Evolutionary conservation across 345 rosid genomes (phyloP), one percentile per base, ranked within the genome.

Genomic region (Citrus trifoliata): DNA sequence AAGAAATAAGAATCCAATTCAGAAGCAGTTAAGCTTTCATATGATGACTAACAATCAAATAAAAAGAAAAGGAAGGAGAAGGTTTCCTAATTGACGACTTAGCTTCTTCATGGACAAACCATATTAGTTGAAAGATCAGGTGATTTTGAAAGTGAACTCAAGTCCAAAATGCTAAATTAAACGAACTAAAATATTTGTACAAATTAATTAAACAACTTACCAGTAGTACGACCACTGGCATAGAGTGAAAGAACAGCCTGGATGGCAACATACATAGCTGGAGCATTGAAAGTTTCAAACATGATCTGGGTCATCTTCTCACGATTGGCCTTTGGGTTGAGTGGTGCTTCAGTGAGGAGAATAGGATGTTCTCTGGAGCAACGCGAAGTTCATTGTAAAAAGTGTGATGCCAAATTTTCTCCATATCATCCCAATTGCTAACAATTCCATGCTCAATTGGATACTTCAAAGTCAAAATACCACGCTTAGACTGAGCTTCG

Each of bases 371-470:
- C 95, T 91, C 95, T 12, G 93, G 93, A 14, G 95, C 95, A 7
- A 91, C 93, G 79, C 95, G 95, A 55, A 91, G 95, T 83, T 91
- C 95, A 70, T 91, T 89, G 83, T 90, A 90, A 82, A 90, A 90
- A 79, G 94, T 90, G 79, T 91, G 89, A 79, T 87, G 90, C 90
- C 90, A 87, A 59, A 87, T 87, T 69, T 87, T 87, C 81, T 87
- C 90, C 90, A 87, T 87, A 67, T 91, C 95, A 85, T 92, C 95
- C 95, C 95, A 92, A 70, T 92, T 92, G 84, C 83, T 90, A 48
- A 92, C 96, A 80, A 92, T 89, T 7, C 96, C 96, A 76, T 92
- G 96, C 76, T 92, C 96, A 69, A 92, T 92, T 19, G 95, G 95
- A 73, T 91, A 91, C 58, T 91, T 91, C 74, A 91, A 78, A 72